Conservation (phyloP, 1,139 yeast genomes). For the Pichia sp. region DNA sequence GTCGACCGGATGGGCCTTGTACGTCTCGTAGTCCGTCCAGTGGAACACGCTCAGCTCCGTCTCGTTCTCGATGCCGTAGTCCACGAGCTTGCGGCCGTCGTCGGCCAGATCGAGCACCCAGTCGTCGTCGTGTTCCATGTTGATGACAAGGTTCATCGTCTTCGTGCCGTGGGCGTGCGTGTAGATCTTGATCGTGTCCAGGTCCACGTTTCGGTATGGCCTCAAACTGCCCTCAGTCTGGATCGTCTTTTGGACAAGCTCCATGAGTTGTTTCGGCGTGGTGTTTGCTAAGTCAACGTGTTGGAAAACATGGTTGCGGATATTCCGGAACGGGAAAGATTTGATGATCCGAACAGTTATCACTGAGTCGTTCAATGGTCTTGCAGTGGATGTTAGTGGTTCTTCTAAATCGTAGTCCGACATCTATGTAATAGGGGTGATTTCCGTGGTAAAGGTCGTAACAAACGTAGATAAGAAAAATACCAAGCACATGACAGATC, state of each 20-base stretch:
- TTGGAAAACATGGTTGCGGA: conserved; percentile 69
- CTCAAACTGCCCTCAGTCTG: conserved; percentile 64
- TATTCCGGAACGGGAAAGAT: conserved; percentile 89
- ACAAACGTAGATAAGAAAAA: neutral
- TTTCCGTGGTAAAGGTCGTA: neutral
- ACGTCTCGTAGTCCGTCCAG: conserved; percentile 55
- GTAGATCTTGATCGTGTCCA: conserved; percentile 77
- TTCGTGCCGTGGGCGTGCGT: conserved; percentile 94
- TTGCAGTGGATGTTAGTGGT: conserved; percentile 61
- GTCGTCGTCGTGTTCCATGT: conserved; percentile 69
- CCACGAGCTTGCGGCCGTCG: conserved; percentile 42
- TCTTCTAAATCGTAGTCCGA: conserved; percentile 37
- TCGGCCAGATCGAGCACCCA: conserved; percentile 54
- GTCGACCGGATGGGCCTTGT: conserved; percentile 78
- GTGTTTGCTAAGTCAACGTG: conserved; percentile 66
- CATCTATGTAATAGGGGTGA: conserved; percentile 2
- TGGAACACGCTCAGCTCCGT: conserved; percentile 84
- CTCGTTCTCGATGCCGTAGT: conserved; percentile 80
- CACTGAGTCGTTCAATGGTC: conserved; percentile 65
- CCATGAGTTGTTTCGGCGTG: conserved; percentile 60
- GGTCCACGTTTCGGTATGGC: conserved; percentile 75
- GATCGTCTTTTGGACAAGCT: conserved; percentile 42
- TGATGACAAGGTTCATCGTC: conserved; percentile 86
- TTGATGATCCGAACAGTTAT: conserved; percentile 81
- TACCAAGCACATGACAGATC: no score